Percentiles rank a stretch among this genome's conserved stretches.
phyloP scores from a whole-genome alignment of 169 alveolate genomes.

The Eimeria praecox region DNA sequence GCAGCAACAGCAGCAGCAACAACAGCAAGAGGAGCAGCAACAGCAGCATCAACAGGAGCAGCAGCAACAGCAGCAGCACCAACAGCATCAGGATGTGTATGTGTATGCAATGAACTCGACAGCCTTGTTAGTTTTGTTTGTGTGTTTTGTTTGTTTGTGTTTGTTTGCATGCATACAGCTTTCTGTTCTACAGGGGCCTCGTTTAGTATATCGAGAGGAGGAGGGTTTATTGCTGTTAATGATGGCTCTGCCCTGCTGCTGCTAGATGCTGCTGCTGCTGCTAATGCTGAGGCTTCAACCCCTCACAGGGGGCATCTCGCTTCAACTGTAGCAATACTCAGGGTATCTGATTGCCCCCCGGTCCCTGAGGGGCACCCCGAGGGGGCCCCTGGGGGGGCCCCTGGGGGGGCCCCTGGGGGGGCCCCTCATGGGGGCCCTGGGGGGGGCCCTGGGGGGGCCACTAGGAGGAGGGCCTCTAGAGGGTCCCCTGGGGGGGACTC shows the following conservation, averaged over 20 bases:
- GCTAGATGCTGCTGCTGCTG: slow-evolving; percentile 37
- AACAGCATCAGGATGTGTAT: neutral
- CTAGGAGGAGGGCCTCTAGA: too few species aligned
- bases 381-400: slow-evolving; percentile 14
- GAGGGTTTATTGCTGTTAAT: neutral
- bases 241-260: neutral
- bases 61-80: slow-evolving; percentile 10
- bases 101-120: too few species aligned
- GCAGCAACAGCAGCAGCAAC: neutral
- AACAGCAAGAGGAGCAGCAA: neutral
- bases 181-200: slow-evolving; percentile 9
- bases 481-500: neutral
- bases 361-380: slow-evolving; percentile 6
- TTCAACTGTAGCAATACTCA: slow-evolving; percentile 14
- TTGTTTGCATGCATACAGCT: neutral
- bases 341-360: slow-evolving; percentile 40
- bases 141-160: neutral
- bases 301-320: slow-evolving; percentile 31
- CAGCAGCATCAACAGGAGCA: slow-evolving; percentile 2
- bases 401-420: neutral
- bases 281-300: slow-evolving; percentile 4
- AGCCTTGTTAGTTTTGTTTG: neutral
- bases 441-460: neutral
- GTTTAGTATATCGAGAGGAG: neutral
- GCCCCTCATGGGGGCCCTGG: neutral